Conservation (phyloP, 305 asterid genomes). For the Fraxinus floribunda region DNA sequence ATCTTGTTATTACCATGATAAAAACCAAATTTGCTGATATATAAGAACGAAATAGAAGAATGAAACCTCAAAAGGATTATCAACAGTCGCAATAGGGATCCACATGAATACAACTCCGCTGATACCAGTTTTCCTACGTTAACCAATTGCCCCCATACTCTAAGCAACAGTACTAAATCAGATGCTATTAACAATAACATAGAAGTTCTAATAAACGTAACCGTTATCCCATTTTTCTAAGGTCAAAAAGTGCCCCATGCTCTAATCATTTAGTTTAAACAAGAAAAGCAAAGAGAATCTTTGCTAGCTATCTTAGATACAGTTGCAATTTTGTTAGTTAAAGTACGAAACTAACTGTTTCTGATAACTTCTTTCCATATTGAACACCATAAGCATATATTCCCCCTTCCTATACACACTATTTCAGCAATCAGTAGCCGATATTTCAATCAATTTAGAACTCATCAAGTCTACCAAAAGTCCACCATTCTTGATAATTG, state of each 20-base stretch:
- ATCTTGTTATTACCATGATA: background rate
- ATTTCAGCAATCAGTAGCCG: background rate
- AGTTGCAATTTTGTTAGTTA: background rate
- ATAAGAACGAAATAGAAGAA: background rate
- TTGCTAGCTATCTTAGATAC: background rate
- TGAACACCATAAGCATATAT: background rate
- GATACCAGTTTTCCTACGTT: background rate
- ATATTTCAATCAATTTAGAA: background rate
- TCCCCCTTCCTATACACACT: background rate
- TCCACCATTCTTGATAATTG: conserved; percentile 1
- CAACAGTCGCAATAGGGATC: background rate
- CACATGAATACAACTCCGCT: background rate
- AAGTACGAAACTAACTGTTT: background rate
- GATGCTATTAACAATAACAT: background rate
- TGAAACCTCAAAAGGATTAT: background rate
- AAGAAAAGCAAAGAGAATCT: background rate
- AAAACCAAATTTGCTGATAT: background rate
- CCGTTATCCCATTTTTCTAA: background rate
- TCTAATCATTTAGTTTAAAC: background rate
- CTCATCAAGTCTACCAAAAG: background rate
- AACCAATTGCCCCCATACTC: background rate
- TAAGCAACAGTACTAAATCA: background rate
- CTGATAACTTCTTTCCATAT: background rate
- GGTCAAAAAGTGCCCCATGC: background rate
- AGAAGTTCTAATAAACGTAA: background rate